Conservation (phyloP, 2,329 filamentous ascomycete genomes). For the Conoideocrella luteorostrata region DNA sequence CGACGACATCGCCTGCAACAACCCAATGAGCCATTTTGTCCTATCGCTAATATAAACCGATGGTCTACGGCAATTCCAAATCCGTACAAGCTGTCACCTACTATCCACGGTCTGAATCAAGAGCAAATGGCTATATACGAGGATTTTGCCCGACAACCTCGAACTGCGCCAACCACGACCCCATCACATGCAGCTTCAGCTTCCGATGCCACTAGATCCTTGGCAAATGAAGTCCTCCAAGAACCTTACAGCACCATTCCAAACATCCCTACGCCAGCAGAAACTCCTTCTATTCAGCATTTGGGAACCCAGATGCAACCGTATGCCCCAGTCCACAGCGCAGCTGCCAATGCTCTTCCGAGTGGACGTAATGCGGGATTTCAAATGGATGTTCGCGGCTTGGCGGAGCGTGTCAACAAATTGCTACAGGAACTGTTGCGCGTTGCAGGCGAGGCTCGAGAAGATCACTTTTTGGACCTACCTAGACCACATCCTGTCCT, state of each 20-base stretch:
- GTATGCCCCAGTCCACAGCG: constrained; percentile 48
- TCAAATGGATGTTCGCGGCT: constrained; percentile 44
- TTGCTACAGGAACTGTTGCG: constrained; percentile 51
- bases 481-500: constrained; percentile 53
- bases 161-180: constrained; percentile 50
- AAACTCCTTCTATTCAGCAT: constrained; percentile 51
- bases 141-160: constrained; percentile 84
- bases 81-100: constrained; percentile 79
- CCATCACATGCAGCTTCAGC: constrained; percentile 49
- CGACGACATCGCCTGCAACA: constrained; percentile 68
- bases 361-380: constrained; percentile 45
- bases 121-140: constrained; percentile 96
- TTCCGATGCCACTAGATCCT: constrained; percentile 54
- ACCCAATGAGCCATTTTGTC: constrained; percentile 78
- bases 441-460: constrained; percentile 44
- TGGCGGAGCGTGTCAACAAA: constrained; percentile 52
- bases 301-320: constrained; percentile 46
- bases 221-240: constrained; percentile 58
- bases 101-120: constrained; percentile 64
- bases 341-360: constrained; percentile 26
- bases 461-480: constrained; percentile 55
- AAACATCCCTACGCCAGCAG: constrained; percentile 51
- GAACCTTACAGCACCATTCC: constrained; percentile 55
- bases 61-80: constrained; percentile 94
- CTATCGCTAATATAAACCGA: constrained; percentile 71